Percentiles rank a stretch among this genome's conserved stretches.
These are phyloP conservation scores for Trypanosoma boissoni DNA, from an alignment of 208 protist species.

Conservation along the genomic window DNA sequence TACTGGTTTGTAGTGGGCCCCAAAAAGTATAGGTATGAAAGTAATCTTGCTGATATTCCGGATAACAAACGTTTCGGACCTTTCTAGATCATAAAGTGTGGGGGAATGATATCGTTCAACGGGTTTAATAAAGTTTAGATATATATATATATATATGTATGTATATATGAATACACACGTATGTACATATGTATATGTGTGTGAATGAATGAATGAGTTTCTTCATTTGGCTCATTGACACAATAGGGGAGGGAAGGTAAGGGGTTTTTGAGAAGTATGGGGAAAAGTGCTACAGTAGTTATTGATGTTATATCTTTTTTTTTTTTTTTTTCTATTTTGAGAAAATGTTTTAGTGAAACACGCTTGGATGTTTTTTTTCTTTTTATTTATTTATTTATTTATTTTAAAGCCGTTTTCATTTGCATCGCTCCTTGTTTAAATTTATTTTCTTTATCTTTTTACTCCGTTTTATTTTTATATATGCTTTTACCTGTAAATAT, in stretches of 20 bases:
- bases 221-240: too few species aligned
- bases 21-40: conserved; percentile 80
- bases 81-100: too few species aligned
- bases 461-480: background rate
- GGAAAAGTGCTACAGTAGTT: too few species aligned
- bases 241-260: background rate
- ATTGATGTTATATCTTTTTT: too few species aligned
- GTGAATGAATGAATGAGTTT: too few species aligned
- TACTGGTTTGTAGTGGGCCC: conserved; percentile 86
- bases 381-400: conserved; percentile 8
- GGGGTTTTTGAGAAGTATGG: background rate
- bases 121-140: background rate
- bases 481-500: conserved; percentile 9
- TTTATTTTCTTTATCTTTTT: background rate
- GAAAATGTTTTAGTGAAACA: too few species aligned
- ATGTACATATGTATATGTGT: too few species aligned
- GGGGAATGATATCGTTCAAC: background rate
- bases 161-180: too few species aligned
- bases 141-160: conserved; percentile 2
- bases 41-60: conserved; percentile 71
- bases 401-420: background rate
- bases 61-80: conserved; percentile 77
- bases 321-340: too few species aligned
- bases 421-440: background rate
- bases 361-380: too few species aligned